Evolutionary conservation across 2,329 filamentous ascomycete genomes (phyloP).

Genomic region (Rugonectria rugulosa): DNA sequence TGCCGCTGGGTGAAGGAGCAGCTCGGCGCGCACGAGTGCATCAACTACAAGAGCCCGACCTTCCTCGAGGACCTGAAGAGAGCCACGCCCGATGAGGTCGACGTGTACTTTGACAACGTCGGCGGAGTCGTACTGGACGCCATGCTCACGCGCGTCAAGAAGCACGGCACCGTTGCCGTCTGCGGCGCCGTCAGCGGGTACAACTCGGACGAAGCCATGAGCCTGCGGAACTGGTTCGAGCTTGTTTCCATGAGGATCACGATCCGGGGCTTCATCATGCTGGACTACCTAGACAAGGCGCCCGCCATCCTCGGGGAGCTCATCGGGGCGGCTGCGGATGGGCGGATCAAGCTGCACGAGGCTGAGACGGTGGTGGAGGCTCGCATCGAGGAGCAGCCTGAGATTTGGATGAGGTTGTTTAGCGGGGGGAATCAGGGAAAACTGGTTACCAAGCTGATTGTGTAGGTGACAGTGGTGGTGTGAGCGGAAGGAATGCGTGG

Average conservation of each 20-base stretch:
- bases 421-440: slow-evolving; percentile 40
- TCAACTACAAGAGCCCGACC: slow-evolving; percentile 42
- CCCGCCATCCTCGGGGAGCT: slow-evolving; percentile 37
- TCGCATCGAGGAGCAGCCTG: slow-evolving; percentile 37
- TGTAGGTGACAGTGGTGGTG: too few relatives aligned
- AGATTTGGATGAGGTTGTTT: slow-evolving; percentile 39
- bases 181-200: slow-evolving; percentile 39
- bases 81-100: slow-evolving; percentile 38
- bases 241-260: slow-evolving; percentile 37
- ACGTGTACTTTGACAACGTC: slow-evolving; percentile 42
- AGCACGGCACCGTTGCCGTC: slow-evolving; percentile 35
- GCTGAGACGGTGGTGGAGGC: slow-evolving; percentile 38
- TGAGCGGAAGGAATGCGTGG: too few relatives aligned
- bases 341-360: slow-evolving; percentile 35
- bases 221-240: slow-evolving; percentile 40
- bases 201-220: slow-evolving; percentile 40
- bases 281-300: slow-evolving; percentile 41
- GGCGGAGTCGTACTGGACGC: slow-evolving; percentile 38
- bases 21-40: slow-evolving; percentile 39
- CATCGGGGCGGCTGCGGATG: slow-evolving; percentile 39
- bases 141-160: slow-evolving; percentile 41
- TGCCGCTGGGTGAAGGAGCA: slow-evolving; percentile 38
- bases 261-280: slow-evolving; percentile 40
- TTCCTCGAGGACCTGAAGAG: slow-evolving; percentile 38
- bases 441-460: slow-evolving; percentile 38